phyloP scores from a whole-genome alignment of 257 asterid genomes.

The Paraleonurus japonicus region DNA sequence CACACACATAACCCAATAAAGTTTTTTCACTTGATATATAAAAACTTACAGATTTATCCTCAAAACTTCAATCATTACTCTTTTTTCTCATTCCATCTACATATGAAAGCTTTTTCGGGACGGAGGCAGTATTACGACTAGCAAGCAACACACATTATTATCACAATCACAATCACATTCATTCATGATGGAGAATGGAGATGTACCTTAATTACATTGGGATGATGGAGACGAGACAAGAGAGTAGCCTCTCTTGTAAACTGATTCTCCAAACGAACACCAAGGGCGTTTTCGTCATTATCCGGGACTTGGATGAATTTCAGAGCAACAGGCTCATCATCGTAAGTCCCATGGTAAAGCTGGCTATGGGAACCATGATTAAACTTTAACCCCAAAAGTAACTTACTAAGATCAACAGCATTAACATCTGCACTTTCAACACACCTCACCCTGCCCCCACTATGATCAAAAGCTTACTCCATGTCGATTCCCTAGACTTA shows the following conservation, averaged over 20 bases:
- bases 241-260: slow-evolving; percentile 61
- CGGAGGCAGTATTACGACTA: too few relatives aligned
- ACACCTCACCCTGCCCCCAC: slow-evolving; percentile 67
- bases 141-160: too few relatives aligned
- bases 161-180: too few relatives aligned
- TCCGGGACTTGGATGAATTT: slow-evolving; percentile 60
- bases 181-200: too few relatives aligned
- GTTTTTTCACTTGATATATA: too few relatives aligned
- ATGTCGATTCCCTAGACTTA: slow-evolving; percentile 50
- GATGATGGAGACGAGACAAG: slow-evolving; percentile 66
- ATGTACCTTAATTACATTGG: slow-evolving; percentile 67
- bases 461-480: slow-evolving; percentile 72
- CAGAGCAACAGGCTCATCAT: slow-evolving; percentile 62
- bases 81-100: too few relatives aligned
- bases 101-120: too few relatives aligned
- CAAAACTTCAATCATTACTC: too few relatives aligned
- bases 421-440: slow-evolving; percentile 55
- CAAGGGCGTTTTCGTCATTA: slow-evolving; percentile 62
- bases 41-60: too few relatives aligned
- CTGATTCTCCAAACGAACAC: slow-evolving; percentile 60
- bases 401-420: slow-evolving; percentile 53
- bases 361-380: slow-evolving; percentile 72
- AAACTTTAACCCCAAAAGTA: slow-evolving; percentile 55
- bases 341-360: slow-evolving; percentile 61
- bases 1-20: too few relatives aligned